These are phyloP conservation scores for Neofusicoccum ribis DNA, from an alignment of 2,329 filamentous ascomycete genomes.

Conservation along the genomic window DNA sequence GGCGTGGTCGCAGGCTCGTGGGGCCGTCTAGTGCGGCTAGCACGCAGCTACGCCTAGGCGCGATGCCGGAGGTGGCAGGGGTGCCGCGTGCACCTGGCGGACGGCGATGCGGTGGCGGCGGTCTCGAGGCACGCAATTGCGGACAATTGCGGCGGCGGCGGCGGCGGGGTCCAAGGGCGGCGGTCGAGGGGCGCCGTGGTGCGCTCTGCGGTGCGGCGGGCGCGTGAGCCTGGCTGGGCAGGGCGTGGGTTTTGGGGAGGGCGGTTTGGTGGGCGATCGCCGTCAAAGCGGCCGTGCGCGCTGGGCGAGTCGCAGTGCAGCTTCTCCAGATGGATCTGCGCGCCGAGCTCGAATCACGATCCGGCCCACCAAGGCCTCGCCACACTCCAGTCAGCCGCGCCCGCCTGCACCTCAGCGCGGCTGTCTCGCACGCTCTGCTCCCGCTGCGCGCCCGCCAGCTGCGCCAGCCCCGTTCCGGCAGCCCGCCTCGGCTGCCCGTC, in stretches of 20 bases:
- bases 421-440: neutral
- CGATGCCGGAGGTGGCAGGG: neutral
- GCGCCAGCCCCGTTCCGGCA: too few species aligned
- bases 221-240: neutral
- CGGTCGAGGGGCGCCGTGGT: neutral
- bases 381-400: neutral
- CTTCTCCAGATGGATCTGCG: constrained; percentile 12
- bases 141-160: too few species aligned
- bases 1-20: neutral
- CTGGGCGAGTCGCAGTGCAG: neutral
- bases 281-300: neutral
- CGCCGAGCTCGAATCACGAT: neutral
- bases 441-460: neutral
- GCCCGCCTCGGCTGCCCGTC: too few species aligned
- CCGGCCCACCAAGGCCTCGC: constrained; percentile 4
- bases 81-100: constrained; percentile 3
- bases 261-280: neutral
- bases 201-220: neutral
- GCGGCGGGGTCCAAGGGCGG: neutral
- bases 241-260: constrained; percentile 2
- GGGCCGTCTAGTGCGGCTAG: neutral
- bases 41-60: neutral
- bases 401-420: neutral
- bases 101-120: constrained; percentile 3
- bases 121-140: too few species aligned